phyloP scores from a whole-genome alignment of 768 basidiomycete genomes.

The Mycena capillaripes region DNA sequence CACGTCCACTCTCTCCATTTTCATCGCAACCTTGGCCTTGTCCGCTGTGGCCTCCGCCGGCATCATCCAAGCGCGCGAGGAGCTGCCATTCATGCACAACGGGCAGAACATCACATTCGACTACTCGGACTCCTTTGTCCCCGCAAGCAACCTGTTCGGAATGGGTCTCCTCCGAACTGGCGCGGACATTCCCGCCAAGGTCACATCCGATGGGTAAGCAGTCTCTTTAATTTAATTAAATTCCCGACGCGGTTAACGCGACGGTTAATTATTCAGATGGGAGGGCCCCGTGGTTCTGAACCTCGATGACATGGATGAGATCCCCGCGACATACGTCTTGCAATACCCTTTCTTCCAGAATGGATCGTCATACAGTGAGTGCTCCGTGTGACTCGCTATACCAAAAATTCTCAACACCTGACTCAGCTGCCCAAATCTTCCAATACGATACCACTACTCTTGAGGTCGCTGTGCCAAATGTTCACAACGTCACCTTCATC shows the following conservation, averaged over 20 bases:
- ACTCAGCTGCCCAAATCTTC: conserved; percentile 29
- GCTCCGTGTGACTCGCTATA: neutral
- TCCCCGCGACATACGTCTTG: conserved; percentile 30
- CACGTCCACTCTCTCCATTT: conserved; percentile 2
- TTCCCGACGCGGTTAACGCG: neutral
- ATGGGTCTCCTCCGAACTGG: conserved; percentile 28
- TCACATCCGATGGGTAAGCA: conserved; percentile 17
- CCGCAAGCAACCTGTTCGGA: conserved; percentile 25
- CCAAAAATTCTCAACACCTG: neutral
- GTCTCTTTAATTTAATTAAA: neutral
- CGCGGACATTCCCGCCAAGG: conserved; percentile 15
- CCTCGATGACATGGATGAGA: conserved; percentile 23
- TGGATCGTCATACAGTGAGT: conserved; percentile 28
- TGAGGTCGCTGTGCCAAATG: conserved; percentile 21
- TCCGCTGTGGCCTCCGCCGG: neutral
- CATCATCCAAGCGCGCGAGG: conserved; percentile 4
- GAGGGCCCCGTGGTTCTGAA: conserved; percentile 29
- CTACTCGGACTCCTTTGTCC: conserved; percentile 19
- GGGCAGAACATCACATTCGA: conserved; percentile 31
- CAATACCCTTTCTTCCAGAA: conserved; percentile 34
- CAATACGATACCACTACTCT: conserved; percentile 28
- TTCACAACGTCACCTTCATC: conserved; percentile 26
- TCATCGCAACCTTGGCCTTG: conserved; percentile 5
- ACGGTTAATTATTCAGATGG: conserved; percentile 4
- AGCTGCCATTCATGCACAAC: conserved; percentile 16